Evolutionary conservation across 805 yeast species (phyloP).

Genomic region (Kodamaea hsintzibuensis): DNA sequence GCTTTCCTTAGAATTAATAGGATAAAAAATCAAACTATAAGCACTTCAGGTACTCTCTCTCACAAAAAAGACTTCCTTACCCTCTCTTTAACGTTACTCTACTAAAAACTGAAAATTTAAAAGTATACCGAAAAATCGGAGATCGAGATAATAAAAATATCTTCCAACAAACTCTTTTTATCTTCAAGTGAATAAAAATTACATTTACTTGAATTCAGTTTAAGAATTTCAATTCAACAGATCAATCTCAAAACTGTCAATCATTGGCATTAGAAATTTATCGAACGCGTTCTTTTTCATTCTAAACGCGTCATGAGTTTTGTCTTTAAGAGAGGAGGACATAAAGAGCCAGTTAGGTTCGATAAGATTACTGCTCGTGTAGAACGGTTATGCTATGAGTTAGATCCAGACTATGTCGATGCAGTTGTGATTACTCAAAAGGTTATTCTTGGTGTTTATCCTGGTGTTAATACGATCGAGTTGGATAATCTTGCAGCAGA

Average conservation of each 20-base stretch:
- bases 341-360: constrained; percentile 89
- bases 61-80: too few relatives aligned
- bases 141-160: too few relatives aligned
- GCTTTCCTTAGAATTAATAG: too few relatives aligned
- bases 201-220: too few relatives aligned
- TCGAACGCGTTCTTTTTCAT: neutral
- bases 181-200: too few relatives aligned
- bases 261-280: neutral
- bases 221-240: too few relatives aligned
- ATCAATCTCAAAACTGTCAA: neutral
- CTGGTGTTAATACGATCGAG: constrained; percentile 94
- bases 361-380: constrained; percentile 94
- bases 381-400: constrained; percentile 90
- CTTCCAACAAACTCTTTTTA: too few relatives aligned
- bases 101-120: too few relatives aligned
- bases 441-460: constrained; percentile 93
- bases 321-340: constrained; percentile 91
- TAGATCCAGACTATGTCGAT: constrained; percentile 88
- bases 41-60: too few relatives aligned
- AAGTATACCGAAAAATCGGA: too few relatives aligned
- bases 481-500: constrained; percentile 76
- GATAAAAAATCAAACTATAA: too few relatives aligned
- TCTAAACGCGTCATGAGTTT: constrained; percentile 49
- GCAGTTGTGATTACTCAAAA: constrained; percentile 95
- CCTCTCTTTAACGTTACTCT: too few relatives aligned